Evolutionary conservation across 2,329 filamentous ascomycete species (phyloP).

Genomic region (Trichoderma sp.): DNA sequence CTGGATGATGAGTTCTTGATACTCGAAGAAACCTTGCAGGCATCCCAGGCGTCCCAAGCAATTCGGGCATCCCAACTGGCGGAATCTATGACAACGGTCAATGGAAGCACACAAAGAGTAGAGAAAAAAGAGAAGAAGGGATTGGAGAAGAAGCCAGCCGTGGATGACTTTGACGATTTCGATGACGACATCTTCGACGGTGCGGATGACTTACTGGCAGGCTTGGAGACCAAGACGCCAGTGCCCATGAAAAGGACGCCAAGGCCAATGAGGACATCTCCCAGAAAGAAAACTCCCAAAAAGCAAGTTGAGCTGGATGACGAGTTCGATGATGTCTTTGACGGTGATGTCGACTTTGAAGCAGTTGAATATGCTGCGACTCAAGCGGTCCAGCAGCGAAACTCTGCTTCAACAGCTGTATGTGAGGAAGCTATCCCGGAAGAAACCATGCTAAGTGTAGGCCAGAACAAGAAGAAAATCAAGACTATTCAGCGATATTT

Average conservation of each 20-base stretch:
- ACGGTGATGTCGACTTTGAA: constrained; percentile 76
- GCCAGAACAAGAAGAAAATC: constrained; percentile 63
- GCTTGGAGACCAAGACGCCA: constrained; percentile 24
- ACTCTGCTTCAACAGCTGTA: constrained; percentile 35
- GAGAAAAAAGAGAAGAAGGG: neutral
- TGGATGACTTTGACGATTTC: constrained; percentile 61
- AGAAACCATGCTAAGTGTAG: constrained; percentile 57
- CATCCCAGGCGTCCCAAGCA: neutral
- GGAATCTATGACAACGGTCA: constrained; percentile 24
- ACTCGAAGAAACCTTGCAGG: constrained; percentile 43
- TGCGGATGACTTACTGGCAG: constrained; percentile 36
- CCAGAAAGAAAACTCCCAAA: constrained; percentile 8
- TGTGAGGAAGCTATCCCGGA: constrained; percentile 30
- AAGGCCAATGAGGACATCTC: neutral
- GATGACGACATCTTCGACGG: constrained; percentile 59
- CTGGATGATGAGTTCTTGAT: constrained; percentile 58
- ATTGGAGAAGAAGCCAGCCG: neutral
- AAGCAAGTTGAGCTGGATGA: constrained; percentile 26
- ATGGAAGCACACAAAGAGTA: neutral
- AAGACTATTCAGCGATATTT: constrained; percentile 84
- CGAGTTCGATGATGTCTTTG: constrained; percentile 46
- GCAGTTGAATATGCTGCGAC: constrained; percentile 70
- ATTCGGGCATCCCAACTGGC: neutral
- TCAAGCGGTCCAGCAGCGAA: constrained; percentile 51
- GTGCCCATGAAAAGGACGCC: constrained; percentile 7